Base-by-base conservation (phyloP, 305 asterid species). In the Fraxinus floribunda region DNA sequence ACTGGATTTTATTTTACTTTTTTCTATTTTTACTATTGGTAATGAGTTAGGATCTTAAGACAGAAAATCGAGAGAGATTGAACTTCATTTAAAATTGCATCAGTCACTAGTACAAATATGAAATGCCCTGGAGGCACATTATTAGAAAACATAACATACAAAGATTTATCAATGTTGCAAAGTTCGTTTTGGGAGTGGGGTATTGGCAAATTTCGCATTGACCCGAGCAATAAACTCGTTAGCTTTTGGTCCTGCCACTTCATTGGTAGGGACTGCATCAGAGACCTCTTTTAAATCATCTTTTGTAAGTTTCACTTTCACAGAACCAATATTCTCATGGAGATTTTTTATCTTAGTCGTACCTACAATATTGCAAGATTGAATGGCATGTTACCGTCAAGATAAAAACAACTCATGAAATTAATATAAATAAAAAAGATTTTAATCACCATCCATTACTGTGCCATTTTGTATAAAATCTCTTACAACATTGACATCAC, bases 321-420 rank as follows among this genome's bases (percentile, higher is more conserved):
- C 84, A 0, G 90, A 82, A 72, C 85, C 91, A 1, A 86, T 73
- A 32, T 89, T 89, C 20, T 88, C 91, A 1, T 87, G 85, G 13
- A 89, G 92, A 83, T 91, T 86, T 20, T 84, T 88, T 3, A 87
- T 84, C 88, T 89, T 92, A 3, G 92, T 89, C n/a, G 94, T 88
- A 70, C 96, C 95, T 92, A 86, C 71, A 76, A 71, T 7, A 66
- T 52, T 64, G 74, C 15, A 39, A 30, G 20, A 46, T 15, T 49
- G 60, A 49, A 3, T 49, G 20, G 2, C 2, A 49, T 49, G 20
- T 49, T 15, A 49, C 1, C 0, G 2, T 49, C 5, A 15, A 49
- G 15, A 49, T 49, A 15, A 49, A 46, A 49, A 49, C 60, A 15
- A 49, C 5, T 15, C 60, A 49, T 49, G 20, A 10, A 4, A 15